Percentiles rank a stretch among this genome's conserved stretches.
These are phyloP conservation scores for Thraustotheca clavata DNA, from an alignment of 352 stramenopile genomes.

Conservation along the genomic window DNA sequence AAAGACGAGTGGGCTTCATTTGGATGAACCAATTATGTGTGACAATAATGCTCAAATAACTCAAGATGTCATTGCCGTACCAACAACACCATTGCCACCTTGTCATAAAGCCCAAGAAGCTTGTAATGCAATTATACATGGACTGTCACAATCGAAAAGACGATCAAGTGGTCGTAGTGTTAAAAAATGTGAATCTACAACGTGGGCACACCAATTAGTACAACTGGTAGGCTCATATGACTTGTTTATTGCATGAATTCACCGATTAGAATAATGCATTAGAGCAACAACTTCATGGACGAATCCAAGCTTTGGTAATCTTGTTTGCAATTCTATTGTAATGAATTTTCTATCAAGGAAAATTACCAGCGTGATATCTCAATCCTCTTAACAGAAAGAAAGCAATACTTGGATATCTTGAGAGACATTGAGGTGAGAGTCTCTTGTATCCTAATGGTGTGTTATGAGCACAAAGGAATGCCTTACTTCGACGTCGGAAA, in stretches of 20 bases:
- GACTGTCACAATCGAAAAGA: too few species aligned
- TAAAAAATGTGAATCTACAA: neutral
- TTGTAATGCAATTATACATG: too few species aligned
- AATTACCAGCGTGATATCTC: neutral
- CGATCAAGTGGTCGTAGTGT: neutral
- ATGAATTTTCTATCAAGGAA: neutral
- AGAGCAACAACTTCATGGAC: conserved; percentile 22
- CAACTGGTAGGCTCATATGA: neutral
- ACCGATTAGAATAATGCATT: conserved; percentile 24
- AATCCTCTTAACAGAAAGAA: conserved; percentile 3
- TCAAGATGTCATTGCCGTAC: neutral
- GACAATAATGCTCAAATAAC: neutral
- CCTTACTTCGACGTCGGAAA: too few species aligned
- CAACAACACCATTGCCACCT: neutral
- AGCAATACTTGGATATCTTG: conserved; percentile 1
- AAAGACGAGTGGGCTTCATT: neutral
- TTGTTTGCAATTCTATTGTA: neutral
- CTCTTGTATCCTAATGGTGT: too few species aligned
- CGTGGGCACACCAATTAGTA: neutral
- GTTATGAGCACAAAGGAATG: too few species aligned
- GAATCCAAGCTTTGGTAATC: conserved; percentile 23
- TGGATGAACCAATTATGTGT: conserved; percentile 10
- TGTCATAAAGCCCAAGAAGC: neutral
- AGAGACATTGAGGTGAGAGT: conserved; percentile 4
- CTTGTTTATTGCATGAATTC: neutral